These are phyloP conservation scores for Leishmania arabica DNA, from an alignment of 208 protist genomes.

Conservation along the genomic window DNA sequence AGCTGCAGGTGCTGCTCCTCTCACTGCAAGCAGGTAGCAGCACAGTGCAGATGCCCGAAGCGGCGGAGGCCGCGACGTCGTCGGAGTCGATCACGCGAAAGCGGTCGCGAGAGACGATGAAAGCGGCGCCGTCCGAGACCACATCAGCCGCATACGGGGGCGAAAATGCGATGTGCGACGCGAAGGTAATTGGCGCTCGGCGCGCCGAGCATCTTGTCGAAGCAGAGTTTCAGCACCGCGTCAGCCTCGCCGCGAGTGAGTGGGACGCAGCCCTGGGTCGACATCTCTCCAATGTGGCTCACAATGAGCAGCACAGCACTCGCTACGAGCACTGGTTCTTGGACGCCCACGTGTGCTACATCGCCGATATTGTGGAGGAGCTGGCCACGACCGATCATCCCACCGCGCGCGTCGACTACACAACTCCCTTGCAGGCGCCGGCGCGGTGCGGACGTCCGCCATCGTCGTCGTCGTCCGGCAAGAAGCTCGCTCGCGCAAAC, in stretches of 20 bases:
- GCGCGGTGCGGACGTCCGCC: neutral
- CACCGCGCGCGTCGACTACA: constrained; percentile 27
- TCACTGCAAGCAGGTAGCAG: constrained; percentile 5
- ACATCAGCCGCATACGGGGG: neutral
- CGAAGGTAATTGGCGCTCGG: neutral
- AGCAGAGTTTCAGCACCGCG: constrained; percentile 5
- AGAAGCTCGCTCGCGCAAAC: neutral
- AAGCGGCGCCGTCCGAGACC: neutral
- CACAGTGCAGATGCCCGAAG: neutral
- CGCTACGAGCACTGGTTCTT: constrained; percentile 52
- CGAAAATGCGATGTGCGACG: neutral
- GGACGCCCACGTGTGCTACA: constrained; percentile 34
- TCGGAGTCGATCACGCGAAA: constrained; percentile 1
- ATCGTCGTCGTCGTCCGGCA: neutral
- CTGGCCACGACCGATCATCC: constrained; percentile 39
- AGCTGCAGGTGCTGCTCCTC: constrained; percentile 64
- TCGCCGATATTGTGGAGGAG: constrained; percentile 35
- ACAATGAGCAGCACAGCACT: constrained; percentile 49
- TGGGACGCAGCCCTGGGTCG: constrained; percentile 40
- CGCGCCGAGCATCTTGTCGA: constrained; percentile 21
- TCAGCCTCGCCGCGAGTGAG: constrained; percentile 28
- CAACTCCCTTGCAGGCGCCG: constrained; percentile 1
- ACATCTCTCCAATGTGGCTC: constrained; percentile 20
- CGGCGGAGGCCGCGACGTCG: neutral
- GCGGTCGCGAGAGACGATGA: constrained; percentile 1